Percentiles rank a stretch among this genome's conserved stretches.
These are phyloP conservation scores for Cruciata laevipes DNA, from an alignment of 257 asterid genomes.

Conservation along the genomic window DNA sequence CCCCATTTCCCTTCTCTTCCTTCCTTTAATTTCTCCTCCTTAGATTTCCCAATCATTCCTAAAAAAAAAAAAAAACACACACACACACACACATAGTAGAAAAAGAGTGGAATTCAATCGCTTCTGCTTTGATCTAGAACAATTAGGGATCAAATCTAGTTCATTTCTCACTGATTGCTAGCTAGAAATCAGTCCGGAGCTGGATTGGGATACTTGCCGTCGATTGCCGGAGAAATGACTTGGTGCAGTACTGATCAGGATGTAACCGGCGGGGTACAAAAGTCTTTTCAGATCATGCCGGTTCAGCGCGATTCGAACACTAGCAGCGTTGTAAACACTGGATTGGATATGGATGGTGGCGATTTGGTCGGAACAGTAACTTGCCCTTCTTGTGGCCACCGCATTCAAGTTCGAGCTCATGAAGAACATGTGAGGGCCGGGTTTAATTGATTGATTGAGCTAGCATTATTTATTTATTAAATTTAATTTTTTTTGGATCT, in stretches of 20 bases:
- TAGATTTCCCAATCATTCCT: conserved; percentile 16
- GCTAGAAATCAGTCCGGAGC: conserved; percentile 25
- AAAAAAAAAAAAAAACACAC: not conserved
- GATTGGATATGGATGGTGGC: conserved; percentile 9
- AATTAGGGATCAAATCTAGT: not conserved
- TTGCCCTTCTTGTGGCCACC: conserved; percentile 51
- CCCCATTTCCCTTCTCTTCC: conserved; percentile 6
- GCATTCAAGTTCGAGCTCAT: conserved; percentile 25
- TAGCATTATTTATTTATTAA: too few relatives aligned
- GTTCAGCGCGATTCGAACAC: conserved; percentile 10
- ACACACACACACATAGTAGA: not conserved
- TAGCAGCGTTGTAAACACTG: conserved; percentile 16
- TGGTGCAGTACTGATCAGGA: conserved; percentile 36
- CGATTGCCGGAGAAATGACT: conserved; percentile 30
- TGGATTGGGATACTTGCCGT: conserved; percentile 31
- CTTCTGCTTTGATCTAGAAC: conserved; percentile 3
- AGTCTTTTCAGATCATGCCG: conserved; percentile 36
- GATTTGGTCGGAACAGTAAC: conserved; percentile 11
- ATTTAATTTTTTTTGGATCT: too few relatives aligned
- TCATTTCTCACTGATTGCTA: conserved; percentile 12
- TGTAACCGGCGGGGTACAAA: not conserved
- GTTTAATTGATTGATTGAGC: not conserved
- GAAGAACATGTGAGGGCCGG: conserved; percentile 36
- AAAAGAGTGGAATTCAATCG: conserved; percentile 25
- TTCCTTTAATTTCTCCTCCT: conserved; percentile 4